A percentile compares a stretch with the other conserved stretches of the same genome.
These are phyloP conservation scores for Aureobasidium leucospermi DNA, from an alignment of 2,329 filamentous ascomycete genomes.

Conservation along the genomic window DNA sequence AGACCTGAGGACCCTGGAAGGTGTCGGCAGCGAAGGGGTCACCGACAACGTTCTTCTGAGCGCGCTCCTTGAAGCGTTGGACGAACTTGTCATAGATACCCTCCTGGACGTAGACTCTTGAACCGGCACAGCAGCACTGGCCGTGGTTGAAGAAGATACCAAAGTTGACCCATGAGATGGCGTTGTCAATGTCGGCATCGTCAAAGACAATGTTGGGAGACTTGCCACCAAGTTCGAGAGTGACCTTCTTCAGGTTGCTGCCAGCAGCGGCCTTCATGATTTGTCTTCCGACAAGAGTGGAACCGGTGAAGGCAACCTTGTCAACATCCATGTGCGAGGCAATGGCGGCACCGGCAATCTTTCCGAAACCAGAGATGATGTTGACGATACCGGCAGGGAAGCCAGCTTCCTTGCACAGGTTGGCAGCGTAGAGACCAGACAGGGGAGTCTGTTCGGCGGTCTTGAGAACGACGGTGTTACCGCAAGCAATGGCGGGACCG, in stretches of 20 bases:
- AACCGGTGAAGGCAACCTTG: conserved; percentile 79
- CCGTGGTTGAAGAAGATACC: conserved; percentile 54
- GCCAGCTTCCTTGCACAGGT: conserved; percentile 64
- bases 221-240: conserved; percentile 73
- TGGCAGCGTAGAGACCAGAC: conserved; percentile 58
- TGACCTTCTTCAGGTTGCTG: conserved; percentile 77
- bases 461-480: conserved; percentile 68
- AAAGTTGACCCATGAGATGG: conserved; percentile 69
- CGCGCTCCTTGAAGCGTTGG: conserved; percentile 69
- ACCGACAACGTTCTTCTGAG: conserved; percentile 67
- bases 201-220: conserved; percentile 74
- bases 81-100: conserved; percentile 83
- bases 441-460: conserved; percentile 70
- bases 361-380: conserved; percentile 71
- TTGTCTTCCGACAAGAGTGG: conserved; percentile 62
- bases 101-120: conserved; percentile 80
- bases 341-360: conserved; percentile 68
- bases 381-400: conserved; percentile 74
- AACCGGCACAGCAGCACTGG: conserved; percentile 66
- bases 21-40: conserved; percentile 72
- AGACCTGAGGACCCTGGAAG: conserved; percentile 85
- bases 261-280: conserved; percentile 75
- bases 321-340: conserved; percentile 71
- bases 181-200: conserved; percentile 69
- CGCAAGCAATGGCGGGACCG: conserved; percentile 62